phyloP scores from a whole-genome alignment of 352 stramenopile species.

The Halophytophthora batemanensis region DNA sequence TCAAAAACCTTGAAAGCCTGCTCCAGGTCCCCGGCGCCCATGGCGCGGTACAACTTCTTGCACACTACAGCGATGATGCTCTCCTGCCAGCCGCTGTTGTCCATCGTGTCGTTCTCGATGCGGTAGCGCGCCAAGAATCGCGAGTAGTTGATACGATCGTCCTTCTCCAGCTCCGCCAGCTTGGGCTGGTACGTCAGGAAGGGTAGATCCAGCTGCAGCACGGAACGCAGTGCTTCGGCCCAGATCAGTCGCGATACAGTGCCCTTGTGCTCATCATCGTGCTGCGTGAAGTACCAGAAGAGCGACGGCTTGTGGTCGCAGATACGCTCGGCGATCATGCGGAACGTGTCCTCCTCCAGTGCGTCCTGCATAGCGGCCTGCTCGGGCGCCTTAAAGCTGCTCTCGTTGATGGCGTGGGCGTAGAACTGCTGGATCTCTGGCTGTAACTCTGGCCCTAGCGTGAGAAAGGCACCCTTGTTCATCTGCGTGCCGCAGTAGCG shows the following conservation, averaged over 20 bases:
- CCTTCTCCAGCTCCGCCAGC: slow-evolving; percentile 82
- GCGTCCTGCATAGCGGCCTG: slow-evolving; percentile 71
- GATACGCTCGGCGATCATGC: slow-evolving; percentile 93
- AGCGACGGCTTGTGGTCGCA: slow-evolving; percentile 90
- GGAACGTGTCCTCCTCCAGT: slow-evolving; percentile 87
- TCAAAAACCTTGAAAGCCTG: slow-evolving; percentile 92
- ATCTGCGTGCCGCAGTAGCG: slow-evolving; percentile 91
- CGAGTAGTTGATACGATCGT: slow-evolving; percentile 91
- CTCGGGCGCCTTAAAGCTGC: slow-evolving; percentile 65
- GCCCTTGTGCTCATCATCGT: slow-evolving; percentile 89
- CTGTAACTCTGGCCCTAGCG: slow-evolving; percentile 86
- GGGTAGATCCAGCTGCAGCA: slow-evolving; percentile 90
- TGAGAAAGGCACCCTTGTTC: slow-evolving; percentile 93
- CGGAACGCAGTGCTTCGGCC: slow-evolving; percentile 88
- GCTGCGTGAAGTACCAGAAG: slow-evolving; percentile 94
- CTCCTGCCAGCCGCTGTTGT: slow-evolving; percentile 88
- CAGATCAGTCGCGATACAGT: slow-evolving; percentile 84
- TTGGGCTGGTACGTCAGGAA: slow-evolving; percentile 90
- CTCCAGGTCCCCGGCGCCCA: slow-evolving; percentile 88
- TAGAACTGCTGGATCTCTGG: slow-evolving; percentile 95
- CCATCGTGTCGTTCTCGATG: slow-evolving; percentile 87
- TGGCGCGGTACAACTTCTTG: slow-evolving; percentile 90
- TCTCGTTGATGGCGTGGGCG: slow-evolving; percentile 82
- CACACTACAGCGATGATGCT: slow-evolving; percentile 90
- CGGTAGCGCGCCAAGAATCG: slow-evolving; percentile 92